Evolutionary conservation across 2,329 filamentous ascomycete species (phyloP).

Genomic region (Keithomyces neogunnii): DNA sequence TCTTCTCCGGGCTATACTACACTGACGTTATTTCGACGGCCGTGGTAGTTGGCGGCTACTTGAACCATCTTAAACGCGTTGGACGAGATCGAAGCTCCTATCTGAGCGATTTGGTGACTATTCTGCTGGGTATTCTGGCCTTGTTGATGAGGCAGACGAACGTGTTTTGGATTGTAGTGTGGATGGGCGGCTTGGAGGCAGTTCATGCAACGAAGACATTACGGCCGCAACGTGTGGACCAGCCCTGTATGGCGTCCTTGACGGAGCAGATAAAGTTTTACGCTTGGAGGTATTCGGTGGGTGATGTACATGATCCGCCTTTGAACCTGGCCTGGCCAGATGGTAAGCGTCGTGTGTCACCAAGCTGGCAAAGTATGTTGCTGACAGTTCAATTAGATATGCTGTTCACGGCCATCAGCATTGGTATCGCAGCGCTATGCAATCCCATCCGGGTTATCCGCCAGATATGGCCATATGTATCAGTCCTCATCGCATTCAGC

Average conservation of each 20-base stretch:
- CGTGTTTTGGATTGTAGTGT: constrained; percentile 86
- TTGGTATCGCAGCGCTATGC: constrained; percentile 47
- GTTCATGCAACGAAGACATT: constrained; percentile 42
- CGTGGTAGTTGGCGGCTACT: constrained; percentile 63
- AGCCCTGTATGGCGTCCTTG: constrained; percentile 23
- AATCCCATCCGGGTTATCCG: constrained; percentile 37
- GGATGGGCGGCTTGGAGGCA: constrained; percentile 56
- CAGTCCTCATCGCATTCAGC: constrained; percentile 58
- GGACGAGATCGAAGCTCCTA: constrained; percentile 22
- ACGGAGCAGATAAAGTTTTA: constrained; percentile 29
- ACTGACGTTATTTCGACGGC: constrained; percentile 82
- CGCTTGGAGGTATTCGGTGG: constrained; percentile 35
- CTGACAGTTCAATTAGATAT: constrained; percentile 34
- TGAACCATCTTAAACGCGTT: constrained; percentile 41
- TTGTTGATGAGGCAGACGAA: constrained; percentile 88
- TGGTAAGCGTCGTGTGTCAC: constrained; percentile 28
- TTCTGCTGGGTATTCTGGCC: constrained; percentile 54
- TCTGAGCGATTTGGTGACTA: constrained; percentile 31
- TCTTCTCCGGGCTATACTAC: constrained; percentile 93
- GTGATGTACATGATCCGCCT: constrained; percentile 47
- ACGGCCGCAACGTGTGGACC: constrained; percentile 20
- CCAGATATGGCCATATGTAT: constrained; percentile 50
- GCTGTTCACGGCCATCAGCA: constrained; percentile 50
- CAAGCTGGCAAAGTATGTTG: not conserved
- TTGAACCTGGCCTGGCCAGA: constrained; percentile 38